Conservation (phyloP, 2,329 filamentous ascomycete genomes). For the Clonostachys rhizophaga region DNA sequence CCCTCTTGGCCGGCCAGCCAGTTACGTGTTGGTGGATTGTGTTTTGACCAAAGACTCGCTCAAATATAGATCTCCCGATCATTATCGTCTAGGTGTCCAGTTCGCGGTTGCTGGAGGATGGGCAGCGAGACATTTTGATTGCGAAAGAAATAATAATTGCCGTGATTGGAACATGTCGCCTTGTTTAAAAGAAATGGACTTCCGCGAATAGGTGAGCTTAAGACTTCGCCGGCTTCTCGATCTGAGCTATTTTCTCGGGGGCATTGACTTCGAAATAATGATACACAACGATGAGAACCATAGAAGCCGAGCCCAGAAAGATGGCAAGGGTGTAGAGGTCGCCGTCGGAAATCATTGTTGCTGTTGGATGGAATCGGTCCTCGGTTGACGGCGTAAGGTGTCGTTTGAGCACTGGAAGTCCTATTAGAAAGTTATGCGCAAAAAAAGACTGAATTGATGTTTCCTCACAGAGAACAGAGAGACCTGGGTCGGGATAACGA, state of each 20-base stretch:
- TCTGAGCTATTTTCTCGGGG: slow-evolving; percentile 3
- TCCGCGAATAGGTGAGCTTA: too few relatives aligned
- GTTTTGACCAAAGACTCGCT: too few relatives aligned
- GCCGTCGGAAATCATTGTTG: slow-evolving; percentile 88
- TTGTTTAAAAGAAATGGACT: too few relatives aligned
- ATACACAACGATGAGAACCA: slow-evolving; percentile 92
- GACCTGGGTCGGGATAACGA: neutral
- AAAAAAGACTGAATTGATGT: neutral
- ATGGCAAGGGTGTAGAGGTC: slow-evolving; percentile 89
- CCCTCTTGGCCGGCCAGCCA: too few relatives aligned
- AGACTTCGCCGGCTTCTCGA: neutral
- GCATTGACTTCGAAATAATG: slow-evolving; percentile 96
- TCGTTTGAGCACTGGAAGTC: neutral
- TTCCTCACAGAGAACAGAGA: neutral
- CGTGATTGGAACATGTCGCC: too few relatives aligned
- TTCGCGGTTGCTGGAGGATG: too few relatives aligned
- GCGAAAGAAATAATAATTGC: too few relatives aligned
- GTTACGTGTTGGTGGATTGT: too few relatives aligned
- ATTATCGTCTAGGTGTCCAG: too few relatives aligned
- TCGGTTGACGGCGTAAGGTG: neutral
- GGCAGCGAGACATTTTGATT: too few relatives aligned
- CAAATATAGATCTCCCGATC: too few relatives aligned
- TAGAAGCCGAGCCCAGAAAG: slow-evolving; percentile 83
- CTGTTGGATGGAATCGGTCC: slow-evolving; percentile 4
- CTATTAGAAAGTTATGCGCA: neutral